These are phyloP conservation scores for Hydnomerulius pinastri DNA, from an alignment of 768 basidiomycete genomes.

Conservation along the genomic window DNA sequence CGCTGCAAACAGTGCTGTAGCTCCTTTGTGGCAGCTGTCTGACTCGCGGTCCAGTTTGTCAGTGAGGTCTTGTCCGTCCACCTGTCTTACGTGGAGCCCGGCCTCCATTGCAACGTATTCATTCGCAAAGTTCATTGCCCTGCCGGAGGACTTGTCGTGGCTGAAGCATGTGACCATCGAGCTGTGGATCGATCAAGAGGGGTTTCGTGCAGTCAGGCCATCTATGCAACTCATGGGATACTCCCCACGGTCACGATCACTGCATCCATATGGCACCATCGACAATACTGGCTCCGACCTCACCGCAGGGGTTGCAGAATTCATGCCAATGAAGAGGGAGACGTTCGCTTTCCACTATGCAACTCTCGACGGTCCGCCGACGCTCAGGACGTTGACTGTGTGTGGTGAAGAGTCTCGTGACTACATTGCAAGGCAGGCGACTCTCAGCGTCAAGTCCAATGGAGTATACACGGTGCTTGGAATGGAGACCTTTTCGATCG, in stretches of 20 bases:
- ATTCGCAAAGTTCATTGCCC: conserved; percentile 16
- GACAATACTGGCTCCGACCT: conserved; percentile 31
- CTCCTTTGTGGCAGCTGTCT: conserved; percentile 15
- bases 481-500: conserved; percentile 44
- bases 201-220: conserved; percentile 66
- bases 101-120: conserved; percentile 7
- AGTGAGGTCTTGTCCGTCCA: conserved; percentile 5
- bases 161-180: conserved; percentile 55
- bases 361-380: conserved; percentile 63
- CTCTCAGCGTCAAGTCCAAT: conserved; percentile 63
- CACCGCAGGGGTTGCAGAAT: conserved; percentile 57
- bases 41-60: conserved; percentile 7
- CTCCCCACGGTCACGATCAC: conserved; percentile 34
- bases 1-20: background rate
- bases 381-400: conserved; percentile 68
- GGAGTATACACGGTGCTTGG: conserved; percentile 79
- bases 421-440: conserved; percentile 75
- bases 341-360: conserved; percentile 73
- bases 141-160: conserved; percentile 50
- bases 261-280: conserved; percentile 26
- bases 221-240: conserved; percentile 61
- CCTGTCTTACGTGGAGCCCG: conserved; percentile 1
- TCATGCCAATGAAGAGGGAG: conserved; percentile 60
- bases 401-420: conserved; percentile 70
- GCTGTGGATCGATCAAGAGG: conserved; percentile 82